Conservation (phyloP, 2,329 filamentous ascomycete species). For the Paraphaeosphaeria minitans region DNA sequence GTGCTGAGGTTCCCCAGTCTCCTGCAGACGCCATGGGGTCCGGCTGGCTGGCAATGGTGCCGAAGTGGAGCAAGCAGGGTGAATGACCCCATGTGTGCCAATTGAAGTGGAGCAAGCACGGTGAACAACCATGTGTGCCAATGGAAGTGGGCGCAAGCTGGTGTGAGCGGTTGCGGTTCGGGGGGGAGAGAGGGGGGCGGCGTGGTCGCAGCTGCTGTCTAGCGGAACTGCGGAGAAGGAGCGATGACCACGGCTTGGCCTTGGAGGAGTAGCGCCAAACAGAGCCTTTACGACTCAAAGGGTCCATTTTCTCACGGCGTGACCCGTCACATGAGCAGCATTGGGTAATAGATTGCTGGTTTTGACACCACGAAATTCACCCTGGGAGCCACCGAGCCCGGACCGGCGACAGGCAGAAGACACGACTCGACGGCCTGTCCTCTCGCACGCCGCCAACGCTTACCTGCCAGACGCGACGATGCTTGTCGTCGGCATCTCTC, state of each 20-base stretch:
- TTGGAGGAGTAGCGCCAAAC: slow-evolving; percentile 30
- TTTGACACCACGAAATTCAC: slow-evolving; percentile 37
- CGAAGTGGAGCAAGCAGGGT: slow-evolving; percentile 27
- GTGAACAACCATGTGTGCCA: slow-evolving; percentile 30
- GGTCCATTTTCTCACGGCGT: slow-evolving; percentile 12
- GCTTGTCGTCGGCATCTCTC: neutral
- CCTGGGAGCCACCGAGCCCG: slow-evolving; percentile 1
- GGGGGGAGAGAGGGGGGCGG: too few species aligned
- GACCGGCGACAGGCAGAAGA: slow-evolving; percentile 5
- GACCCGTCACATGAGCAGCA: slow-evolving; percentile 26
- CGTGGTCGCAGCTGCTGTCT: slow-evolving; percentile 17
- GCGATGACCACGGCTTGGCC: slow-evolving; percentile 18
- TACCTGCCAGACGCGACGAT: neutral
- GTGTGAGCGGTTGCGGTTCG: slow-evolving; percentile 25
- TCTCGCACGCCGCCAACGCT: slow-evolving; percentile 5
- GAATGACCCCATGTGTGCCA: slow-evolving; percentile 30
- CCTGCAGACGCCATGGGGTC: slow-evolving; percentile 29
- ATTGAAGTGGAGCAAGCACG: slow-evolving; percentile 23
- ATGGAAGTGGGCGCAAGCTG: slow-evolving; percentile 13
- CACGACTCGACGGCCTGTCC: slow-evolving; percentile 5
- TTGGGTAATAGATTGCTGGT: slow-evolving; percentile 31
- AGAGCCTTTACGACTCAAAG: slow-evolving; percentile 19
- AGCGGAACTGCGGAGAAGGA: slow-evolving; percentile 16
- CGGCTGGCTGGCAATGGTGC: slow-evolving; percentile 25
- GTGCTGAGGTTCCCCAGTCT: slow-evolving; percentile 32